Base-by-base conservation (phyloP, 176 grass and related monocot species). In the Musa schizocarpa region DNA sequence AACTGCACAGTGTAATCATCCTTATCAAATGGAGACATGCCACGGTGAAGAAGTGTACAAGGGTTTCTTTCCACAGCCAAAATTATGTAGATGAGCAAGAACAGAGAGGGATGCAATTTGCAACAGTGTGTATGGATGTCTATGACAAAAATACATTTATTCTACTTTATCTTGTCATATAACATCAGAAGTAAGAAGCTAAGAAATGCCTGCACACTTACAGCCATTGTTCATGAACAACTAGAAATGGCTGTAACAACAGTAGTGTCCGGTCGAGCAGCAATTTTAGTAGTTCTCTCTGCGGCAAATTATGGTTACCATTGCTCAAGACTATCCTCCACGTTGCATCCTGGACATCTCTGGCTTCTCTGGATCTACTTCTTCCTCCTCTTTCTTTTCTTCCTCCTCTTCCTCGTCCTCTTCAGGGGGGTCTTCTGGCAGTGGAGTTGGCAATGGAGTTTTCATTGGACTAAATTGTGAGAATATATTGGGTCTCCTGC, bases 401-500 rank as follows among this genome's bases (percentile, higher is more conserved):
- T 92, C 89, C 22, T 86, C 89, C 72, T 92, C 90, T 59, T 92
- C 90, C 49, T 93, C 87, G 49, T 93, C 90, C 4, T 93, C 90
- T 50, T 93, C 87, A 13, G 86, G 80, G 29, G 90, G 90, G 52
- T 93, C 90, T 49, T 84, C 84, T 57, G 90, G 90, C 65, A 89
- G 58, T 13, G 90, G 90, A 83, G 81, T 80, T 2, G 90, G 90
- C 59, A 92, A 43, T 49, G 90, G 90, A 54, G 90, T 92, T 80
- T 89, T 92, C 90, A 92, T 92, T 73, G 90, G 90, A 65, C 90
- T 92, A 22, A 92, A 92, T 72, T 92, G 83, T 58, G 90, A 87
- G 53, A 92, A 92, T 74, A 92, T 92, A 73, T 92, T 87, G 58
- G 90, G 87, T 78, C 90, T 87, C 62, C 90, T 89, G 9, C 87